Evolutionary conservation across 2,329 filamentous ascomycete genomes (phyloP), one percentile per base, ranked within the genome.

Genomic region (Xylariaceae sp.): DNA sequence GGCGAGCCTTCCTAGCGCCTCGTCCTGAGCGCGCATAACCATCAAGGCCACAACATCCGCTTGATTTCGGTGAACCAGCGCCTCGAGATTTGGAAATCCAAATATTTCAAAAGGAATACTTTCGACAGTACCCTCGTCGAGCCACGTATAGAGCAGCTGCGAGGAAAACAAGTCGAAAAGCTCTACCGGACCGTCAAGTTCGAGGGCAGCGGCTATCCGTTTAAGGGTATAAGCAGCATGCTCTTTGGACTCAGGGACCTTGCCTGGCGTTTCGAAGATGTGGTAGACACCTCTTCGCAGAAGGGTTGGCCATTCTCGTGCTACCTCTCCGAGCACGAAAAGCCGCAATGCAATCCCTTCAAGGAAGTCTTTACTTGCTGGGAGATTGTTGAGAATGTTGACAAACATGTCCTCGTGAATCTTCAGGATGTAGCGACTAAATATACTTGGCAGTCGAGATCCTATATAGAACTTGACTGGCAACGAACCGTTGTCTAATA

Each of bases 141-240:
- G 80, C 92, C 92, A 99, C 0, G 91, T 96, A 67, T 89, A 96
- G 2, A 97, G 75, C 6, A 99, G 77, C 65, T 99, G 94, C 2
- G 92, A 85, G 6, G 89, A 85, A 66, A 97, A 99, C 0, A 97
- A 75, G 5, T 76, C 76, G 66, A 99, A 96, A 1, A 99, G 74
- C 32, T 86, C 80, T 61, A 79, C 82, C 0, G 90, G 77, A 42
- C 83, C 82, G 21, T 77, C 70, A 19, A 97, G 78, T 0, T 78
- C 72, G 32, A 96, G 78, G 0, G 79, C 77, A 12, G 68, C 71
- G 3, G 92, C 83, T 30, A 96, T 84, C 12, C 80, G 76, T 4
- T 70, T 68, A 41, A 96, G 76, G 62, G 89, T 95, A 48, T 80
- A 80, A 51, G 80, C 81, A 1, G 92, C 92, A 71, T 96, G 87